Percentiles rank a stretch among this genome's conserved stretches.
Conservation (phyloP, 768 basidiomycete genomes). For the Trametes punicea region DNA sequence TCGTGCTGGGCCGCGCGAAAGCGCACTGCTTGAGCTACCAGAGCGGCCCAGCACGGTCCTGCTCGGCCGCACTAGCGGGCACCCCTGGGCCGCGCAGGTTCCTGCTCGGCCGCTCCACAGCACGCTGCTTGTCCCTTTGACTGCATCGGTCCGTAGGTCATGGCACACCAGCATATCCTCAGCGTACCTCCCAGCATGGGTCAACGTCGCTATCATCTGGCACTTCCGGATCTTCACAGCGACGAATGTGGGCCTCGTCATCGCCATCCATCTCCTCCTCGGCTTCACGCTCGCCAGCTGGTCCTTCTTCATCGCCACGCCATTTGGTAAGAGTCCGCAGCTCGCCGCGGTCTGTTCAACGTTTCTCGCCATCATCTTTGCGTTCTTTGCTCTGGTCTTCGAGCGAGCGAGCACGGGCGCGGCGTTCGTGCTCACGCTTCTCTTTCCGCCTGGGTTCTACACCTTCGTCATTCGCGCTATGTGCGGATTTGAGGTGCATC, state of each 20-base stretch:
- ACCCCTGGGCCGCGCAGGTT: no score
- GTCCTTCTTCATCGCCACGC: conserved; percentile 65
- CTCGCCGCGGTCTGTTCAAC: conserved; percentile 65
- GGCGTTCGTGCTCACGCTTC: conserved; percentile 60
- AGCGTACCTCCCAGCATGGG: conserved; percentile 74
- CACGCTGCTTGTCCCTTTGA: no score
- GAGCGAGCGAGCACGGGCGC: conserved; percentile 34
- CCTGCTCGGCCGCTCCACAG: no score
- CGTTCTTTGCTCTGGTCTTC: conserved; percentile 59
- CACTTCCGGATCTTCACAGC: conserved; percentile 57
- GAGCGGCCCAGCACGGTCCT: no score
- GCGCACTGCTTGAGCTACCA: no score
- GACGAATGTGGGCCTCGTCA: conserved; percentile 55
- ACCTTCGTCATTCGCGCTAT: conserved; percentile 66
- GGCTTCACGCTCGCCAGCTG: conserved; percentile 67
- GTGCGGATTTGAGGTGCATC: conserved; percentile 61
- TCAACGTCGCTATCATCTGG: conserved; percentile 62
- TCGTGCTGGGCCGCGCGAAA: no score
- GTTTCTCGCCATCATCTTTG: conserved; percentile 59
- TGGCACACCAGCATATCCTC: conserved; percentile 69
- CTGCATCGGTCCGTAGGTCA: no score
- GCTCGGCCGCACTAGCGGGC: no score
- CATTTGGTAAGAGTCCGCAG: conserved; percentile 70
- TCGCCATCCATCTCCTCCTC: conserved; percentile 61
- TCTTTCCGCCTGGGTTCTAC: conserved; percentile 76